Evolutionary conservation across 495 filamentous ascomycete species (phyloP).

Genomic region (Darksidea phi): DNA sequence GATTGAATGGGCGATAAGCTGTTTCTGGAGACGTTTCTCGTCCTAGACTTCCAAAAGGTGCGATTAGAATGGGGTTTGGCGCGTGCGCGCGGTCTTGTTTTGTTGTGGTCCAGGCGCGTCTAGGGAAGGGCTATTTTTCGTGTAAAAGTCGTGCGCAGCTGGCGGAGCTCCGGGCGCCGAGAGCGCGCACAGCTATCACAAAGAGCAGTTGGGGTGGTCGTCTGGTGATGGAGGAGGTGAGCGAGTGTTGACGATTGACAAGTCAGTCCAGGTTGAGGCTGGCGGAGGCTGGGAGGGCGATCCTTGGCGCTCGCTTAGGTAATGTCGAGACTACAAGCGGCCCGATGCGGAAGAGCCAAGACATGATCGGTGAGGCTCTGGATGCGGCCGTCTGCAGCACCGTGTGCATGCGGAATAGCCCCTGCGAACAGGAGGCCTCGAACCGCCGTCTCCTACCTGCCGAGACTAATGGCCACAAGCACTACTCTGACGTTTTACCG

Average conservation of each 20-base stretch:
- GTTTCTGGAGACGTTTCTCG: background rate
- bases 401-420: too few relatives aligned
- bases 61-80: background rate
- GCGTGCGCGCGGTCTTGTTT: conserved; percentile 2
- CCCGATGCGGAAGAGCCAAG: too few relatives aligned
- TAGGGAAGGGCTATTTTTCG: background rate
- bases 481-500: too few relatives aligned
- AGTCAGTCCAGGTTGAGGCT: background rate
- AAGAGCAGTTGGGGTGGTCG: background rate
- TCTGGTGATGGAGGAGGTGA: conserved; percentile 6
- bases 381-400: too few relatives aligned
- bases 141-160: background rate
- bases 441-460: too few relatives aligned
- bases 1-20: background rate
- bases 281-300: conserved; percentile 15
- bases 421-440: too few relatives aligned
- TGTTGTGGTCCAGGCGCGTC: conserved; percentile 26
- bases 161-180: background rate
- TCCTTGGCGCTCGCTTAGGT: background rate
- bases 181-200: conserved; percentile 7
- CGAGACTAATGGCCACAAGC: too few relatives aligned
- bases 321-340: background rate
- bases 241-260: background rate
- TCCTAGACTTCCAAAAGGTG: background rate
- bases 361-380: too few relatives aligned